Conservation (phyloP, 2,329 filamentous ascomycete species). For the Paracorniculantispora psalliotae region DNA sequence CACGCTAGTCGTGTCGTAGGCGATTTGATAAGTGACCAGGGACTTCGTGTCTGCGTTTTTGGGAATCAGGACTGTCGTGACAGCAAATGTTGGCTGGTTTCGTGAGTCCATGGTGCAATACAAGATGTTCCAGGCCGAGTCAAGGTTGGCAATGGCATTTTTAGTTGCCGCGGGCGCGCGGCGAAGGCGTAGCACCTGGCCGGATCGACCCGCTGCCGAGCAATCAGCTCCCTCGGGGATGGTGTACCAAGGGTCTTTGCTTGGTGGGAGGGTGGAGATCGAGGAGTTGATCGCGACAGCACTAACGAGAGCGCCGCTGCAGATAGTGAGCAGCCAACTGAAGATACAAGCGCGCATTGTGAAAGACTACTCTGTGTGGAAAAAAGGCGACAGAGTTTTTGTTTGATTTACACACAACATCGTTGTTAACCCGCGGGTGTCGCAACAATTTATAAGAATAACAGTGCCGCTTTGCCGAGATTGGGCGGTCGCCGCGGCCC, state of each 20-base stretch:
- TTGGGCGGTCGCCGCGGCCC: too few species aligned
- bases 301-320: background rate
- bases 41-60: background rate
- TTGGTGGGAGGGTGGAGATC: constrained; percentile 23
- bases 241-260: constrained; percentile 31
- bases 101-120: constrained; percentile 32
- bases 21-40: constrained; percentile 34
- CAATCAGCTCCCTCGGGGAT: constrained; percentile 24
- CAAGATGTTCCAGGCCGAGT: constrained; percentile 28
- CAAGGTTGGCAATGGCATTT: constrained; percentile 12
- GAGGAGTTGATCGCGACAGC: background rate
- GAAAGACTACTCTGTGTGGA: too few species aligned
- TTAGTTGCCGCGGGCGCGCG: constrained; percentile 14
- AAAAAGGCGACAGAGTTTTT: too few species aligned
- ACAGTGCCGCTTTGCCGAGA: too few species aligned
- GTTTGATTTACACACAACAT: too few species aligned
- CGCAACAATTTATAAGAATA: too few species aligned
- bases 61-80: constrained; percentile 31
- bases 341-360: too few species aligned
- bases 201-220: constrained; percentile 6
- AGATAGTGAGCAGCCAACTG: too few species aligned
- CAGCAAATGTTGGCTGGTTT: constrained; percentile 30
- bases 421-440: too few species aligned
- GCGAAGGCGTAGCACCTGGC: constrained; percentile 15
- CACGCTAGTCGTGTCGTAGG: constrained; percentile 31